phyloP scores from a whole-genome alignment of 2,329 filamentous ascomycete species.

The Achaetomium macrosporum region DNA sequence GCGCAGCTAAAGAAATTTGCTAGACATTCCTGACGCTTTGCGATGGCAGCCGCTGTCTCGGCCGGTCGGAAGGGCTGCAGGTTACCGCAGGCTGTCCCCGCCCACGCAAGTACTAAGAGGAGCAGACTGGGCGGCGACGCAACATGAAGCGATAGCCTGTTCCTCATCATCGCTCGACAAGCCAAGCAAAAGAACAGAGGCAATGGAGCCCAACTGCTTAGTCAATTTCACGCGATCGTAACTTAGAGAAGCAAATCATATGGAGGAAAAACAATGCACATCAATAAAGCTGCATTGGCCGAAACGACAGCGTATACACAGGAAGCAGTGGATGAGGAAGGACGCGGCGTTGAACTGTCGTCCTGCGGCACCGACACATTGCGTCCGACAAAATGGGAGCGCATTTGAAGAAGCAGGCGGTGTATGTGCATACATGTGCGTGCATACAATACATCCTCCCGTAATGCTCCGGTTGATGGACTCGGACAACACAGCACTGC shows the following conservation, averaged over 20 bases:
- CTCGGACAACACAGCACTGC: background rate
- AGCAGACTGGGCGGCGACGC: background rate
- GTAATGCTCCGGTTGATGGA: background rate
- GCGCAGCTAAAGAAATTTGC: constrained; percentile 47
- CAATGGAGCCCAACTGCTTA: background rate
- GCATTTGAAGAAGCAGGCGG: background rate
- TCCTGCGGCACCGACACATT: background rate
- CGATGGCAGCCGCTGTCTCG: constrained; percentile 25
- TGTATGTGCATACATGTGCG: background rate
- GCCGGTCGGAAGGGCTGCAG: constrained; percentile 27
- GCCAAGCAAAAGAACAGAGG: no score
- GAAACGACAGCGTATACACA: constrained; percentile 4
- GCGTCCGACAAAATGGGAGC: background rate
- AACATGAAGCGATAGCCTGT: background rate
- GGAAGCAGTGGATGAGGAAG: background rate
- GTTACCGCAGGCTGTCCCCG: constrained; percentile 19
- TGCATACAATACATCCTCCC: background rate
- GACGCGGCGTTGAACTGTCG: background rate
- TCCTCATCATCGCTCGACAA: constrained; percentile 12
- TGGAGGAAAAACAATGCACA: background rate
- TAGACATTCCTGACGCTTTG: constrained; percentile 36
- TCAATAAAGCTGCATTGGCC: background rate
- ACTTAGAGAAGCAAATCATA: background rate
- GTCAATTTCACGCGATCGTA: background rate
- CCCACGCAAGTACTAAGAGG: constrained; percentile 14